Evolutionary conservation across 1,139 yeast genomes (phyloP).

Genomic region (Ashbya aceris): DNA sequence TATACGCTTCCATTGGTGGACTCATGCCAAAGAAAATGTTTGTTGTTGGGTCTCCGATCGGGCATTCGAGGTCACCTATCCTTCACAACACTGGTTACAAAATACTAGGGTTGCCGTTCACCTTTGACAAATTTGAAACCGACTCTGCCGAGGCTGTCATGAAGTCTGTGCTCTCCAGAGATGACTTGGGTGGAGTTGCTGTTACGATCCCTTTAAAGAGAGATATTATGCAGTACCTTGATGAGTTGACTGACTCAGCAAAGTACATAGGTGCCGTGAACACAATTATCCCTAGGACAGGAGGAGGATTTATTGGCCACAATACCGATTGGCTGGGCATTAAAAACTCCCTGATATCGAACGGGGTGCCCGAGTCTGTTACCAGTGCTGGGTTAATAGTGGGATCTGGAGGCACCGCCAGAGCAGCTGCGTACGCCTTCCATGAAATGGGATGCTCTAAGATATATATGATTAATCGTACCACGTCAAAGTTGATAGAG

Average conservation of each 20-base stretch:
- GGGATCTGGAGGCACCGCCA: conserved; percentile 97
- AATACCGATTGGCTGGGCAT: conserved; percentile 97
- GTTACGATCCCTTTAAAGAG: conserved; percentile 86
- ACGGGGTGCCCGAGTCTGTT: conserved; percentile 45
- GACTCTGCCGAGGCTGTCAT: conserved; percentile 45
- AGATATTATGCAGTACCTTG: conserved; percentile 60
- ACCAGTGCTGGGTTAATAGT: conserved; percentile 56
- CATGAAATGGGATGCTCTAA: conserved; percentile 65
- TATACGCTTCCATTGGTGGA: conserved; percentile 57
- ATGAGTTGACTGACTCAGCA: conserved; percentile 64
- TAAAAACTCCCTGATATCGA: conserved; percentile 49
- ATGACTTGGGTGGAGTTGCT: conserved; percentile 76
- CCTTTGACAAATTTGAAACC: conserved; percentile 62
- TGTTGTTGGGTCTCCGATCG: conserved; percentile 75
- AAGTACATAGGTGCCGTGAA: conserved; percentile 83
- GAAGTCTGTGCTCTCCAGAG: conserved; percentile 37
- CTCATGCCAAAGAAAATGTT: conserved; percentile 48
- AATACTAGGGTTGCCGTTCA: conserved; percentile 68
- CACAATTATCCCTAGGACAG: conserved; percentile 56
- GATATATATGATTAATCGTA: conserved; percentile 78
- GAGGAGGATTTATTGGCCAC: conserved; percentile 61
- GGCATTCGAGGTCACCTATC: conserved; percentile 81
- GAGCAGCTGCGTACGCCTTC: conserved; percentile 90
- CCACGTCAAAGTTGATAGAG: conserved; percentile 52
- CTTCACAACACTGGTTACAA: conserved; percentile 73